phyloP scores from a whole-genome alignment of 2,329 filamentous ascomycete genomes.

The Chaetomiaceae sp. region DNA sequence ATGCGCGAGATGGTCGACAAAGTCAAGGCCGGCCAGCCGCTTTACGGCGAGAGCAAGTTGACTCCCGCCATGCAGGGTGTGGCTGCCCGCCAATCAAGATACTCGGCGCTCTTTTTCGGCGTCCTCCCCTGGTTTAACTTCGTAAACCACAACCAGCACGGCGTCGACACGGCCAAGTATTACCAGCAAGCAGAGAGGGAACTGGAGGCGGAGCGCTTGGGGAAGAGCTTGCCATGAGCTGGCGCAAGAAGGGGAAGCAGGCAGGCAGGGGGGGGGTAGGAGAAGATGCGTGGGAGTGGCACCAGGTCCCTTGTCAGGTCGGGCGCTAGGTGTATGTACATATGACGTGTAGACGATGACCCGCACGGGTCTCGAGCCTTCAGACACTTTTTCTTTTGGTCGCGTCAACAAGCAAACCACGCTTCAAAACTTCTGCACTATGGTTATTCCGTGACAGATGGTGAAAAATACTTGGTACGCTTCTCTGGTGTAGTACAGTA shows the following conservation, averaged over 20 bases:
- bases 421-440: too few species aligned
- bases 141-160: conserved; percentile 93
- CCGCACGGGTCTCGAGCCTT: conserved; percentile 17
- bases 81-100: conserved; percentile 86
- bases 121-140: conserved; percentile 97
- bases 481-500: too few species aligned
- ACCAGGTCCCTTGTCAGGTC: conserved; percentile 6
- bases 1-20: conserved; percentile 98
- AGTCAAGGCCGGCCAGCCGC: conserved; percentile 84
- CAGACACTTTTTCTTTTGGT: conserved; percentile 14
- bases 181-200: conserved; percentile 93
- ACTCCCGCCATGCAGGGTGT: conserved; percentile 91
- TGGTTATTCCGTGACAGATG: too few species aligned
- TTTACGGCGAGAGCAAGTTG: conserved; percentile 78
- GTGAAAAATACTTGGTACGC: too few species aligned
- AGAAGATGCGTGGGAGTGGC: neutral
- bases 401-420: neutral
- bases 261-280: neutral
- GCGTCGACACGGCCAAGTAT: conserved; percentile 97
- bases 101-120: conserved; percentile 77
- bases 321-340: conserved; percentile 23
- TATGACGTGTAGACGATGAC: conserved; percentile 21
- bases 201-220: conserved; percentile 66
- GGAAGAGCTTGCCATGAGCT: conserved; percentile 20
- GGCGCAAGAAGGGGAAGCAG: neutral